Percentiles rank a stretch among this genome's conserved stretches.
phyloP scores from a whole-genome alignment of 192 early-diverging fungal genomes.

The Coemansia sp. region DNA sequence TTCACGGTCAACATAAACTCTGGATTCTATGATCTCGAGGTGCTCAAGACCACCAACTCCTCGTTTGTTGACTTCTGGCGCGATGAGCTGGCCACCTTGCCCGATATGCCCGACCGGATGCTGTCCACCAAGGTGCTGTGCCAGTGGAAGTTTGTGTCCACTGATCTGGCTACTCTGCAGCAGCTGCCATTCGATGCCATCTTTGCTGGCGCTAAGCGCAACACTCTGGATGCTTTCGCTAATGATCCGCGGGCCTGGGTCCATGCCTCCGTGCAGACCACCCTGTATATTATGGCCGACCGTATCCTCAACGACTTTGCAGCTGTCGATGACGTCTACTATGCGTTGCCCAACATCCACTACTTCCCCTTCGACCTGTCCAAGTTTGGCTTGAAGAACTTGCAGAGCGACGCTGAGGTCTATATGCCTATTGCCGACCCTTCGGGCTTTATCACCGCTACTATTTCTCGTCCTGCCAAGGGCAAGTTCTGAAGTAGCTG shows the following conservation, averaged over 20 bases:
- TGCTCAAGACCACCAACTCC: slow-evolving; percentile 82
- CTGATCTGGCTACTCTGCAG: slow-evolving; percentile 15
- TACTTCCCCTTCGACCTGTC: slow-evolving; percentile 71
- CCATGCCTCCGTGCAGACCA: slow-evolving; percentile 76
- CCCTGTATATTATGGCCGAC: slow-evolving; percentile 75
- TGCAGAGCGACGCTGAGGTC: slow-evolving; percentile 63
- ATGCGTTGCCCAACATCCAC: slow-evolving; percentile 77
- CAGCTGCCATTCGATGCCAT: slow-evolving; percentile 56
- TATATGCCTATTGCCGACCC: slow-evolving; percentile 66
- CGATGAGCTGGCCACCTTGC: slow-evolving; percentile 72
- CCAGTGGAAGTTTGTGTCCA: slow-evolving; percentile 58
- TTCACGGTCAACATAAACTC: slow-evolving; percentile 56
- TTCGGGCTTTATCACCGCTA: slow-evolving; percentile 72
- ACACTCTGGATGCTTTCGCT: slow-evolving; percentile 74
- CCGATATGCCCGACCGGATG: slow-evolving; percentile 72
- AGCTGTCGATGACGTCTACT: slow-evolving; percentile 59
- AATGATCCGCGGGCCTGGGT: slow-evolving; percentile 62
- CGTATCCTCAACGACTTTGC: slow-evolving; percentile 59
- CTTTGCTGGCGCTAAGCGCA: slow-evolving; percentile 58
- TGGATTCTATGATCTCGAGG: slow-evolving; percentile 67
- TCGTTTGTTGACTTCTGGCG: slow-evolving; percentile 70
- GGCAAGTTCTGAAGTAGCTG: slow-evolving; percentile 21
- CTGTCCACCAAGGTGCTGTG: slow-evolving; percentile 72
- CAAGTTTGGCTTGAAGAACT: slow-evolving; percentile 71
- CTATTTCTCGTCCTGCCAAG: slow-evolving; percentile 55